These are phyloP conservation scores for Apiospora phragmitis DNA, from an alignment of 2,329 filamentous ascomycete genomes.

Conservation along the genomic window DNA sequence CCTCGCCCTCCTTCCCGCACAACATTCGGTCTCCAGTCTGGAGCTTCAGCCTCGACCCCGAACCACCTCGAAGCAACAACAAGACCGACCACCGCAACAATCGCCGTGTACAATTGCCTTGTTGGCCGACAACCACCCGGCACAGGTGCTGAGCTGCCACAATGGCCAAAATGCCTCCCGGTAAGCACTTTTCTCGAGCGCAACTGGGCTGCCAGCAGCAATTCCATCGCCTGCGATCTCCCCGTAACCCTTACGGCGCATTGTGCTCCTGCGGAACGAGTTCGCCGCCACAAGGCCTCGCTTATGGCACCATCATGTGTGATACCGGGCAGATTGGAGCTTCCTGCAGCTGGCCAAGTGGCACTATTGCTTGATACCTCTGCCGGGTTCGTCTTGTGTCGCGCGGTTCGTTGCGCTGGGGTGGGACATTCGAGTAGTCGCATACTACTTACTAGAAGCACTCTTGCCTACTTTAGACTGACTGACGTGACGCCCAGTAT, in stretches of 20 bases:
- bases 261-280: neutral
- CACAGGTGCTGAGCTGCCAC: neutral
- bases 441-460: neutral
- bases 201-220: neutral
- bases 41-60: slow-evolving; percentile 1
- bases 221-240: neutral
- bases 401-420: neutral
- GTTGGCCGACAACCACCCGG: neutral
- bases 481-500: slow-evolving; percentile 26
- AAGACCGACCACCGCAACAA: neutral
- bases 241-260: neutral
- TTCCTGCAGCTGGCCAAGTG: neutral
- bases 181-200: neutral
- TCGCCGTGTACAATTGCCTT: neutral
- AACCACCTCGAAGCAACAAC: neutral
- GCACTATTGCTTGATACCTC: neutral
- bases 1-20: neutral
- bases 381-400: neutral
- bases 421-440: neutral
- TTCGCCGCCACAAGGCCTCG: neutral
- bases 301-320: neutral
- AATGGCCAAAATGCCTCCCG: slow-evolving; percentile 2
- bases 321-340: neutral
- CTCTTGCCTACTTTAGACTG: neutral
- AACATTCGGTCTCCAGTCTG: neutral